These are phyloP conservation scores for Russula sp. DNA, from an alignment of 768 basidiomycete species.

Conservation along the genomic window DNA sequence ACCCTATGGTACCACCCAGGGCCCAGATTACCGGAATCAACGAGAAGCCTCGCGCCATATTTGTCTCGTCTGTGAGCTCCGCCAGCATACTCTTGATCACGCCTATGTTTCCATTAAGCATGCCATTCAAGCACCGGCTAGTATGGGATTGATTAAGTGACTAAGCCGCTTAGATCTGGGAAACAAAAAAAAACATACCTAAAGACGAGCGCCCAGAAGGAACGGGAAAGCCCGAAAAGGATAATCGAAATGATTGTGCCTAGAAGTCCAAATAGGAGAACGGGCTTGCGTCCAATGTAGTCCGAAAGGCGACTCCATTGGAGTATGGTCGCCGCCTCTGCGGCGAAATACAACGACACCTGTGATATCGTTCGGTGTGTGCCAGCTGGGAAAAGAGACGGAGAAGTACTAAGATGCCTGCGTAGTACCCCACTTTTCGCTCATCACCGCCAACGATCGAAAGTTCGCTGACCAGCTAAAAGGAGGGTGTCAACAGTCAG, in stretches of 20 bases:
- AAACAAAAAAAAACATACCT: slow-evolving; percentile 19
- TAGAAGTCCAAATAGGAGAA: slow-evolving; percentile 39
- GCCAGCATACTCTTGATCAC: slow-evolving; percentile 74
- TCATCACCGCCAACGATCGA: slow-evolving; percentile 46
- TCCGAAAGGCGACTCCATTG: slow-evolving; percentile 50
- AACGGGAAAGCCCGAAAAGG: slow-evolving; percentile 40
- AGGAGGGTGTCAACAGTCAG: background rate
- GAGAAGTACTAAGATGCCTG: slow-evolving; percentile 46
- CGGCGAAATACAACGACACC: slow-evolving; percentile 50
- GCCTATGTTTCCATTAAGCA: slow-evolving; percentile 35
- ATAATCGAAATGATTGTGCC: slow-evolving; percentile 38
- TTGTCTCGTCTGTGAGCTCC: slow-evolving; percentile 61
- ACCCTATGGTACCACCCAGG: slow-evolving; percentile 20
- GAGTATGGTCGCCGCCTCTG: slow-evolving; percentile 46
- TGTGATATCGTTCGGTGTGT: slow-evolving; percentile 27
- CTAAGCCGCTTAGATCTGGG: background rate
- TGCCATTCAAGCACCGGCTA: slow-evolving; percentile 20
- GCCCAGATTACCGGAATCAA: slow-evolving; percentile 37
- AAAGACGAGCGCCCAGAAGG: slow-evolving; percentile 37
- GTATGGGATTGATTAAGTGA: background rate
- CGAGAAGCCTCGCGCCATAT: slow-evolving; percentile 46
- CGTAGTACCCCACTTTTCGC: slow-evolving; percentile 49
- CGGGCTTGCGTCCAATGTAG: slow-evolving; percentile 49
- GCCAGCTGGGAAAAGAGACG: background rate
- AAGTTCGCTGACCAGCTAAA: slow-evolving; percentile 44